A percentile compares a stretch with the other conserved stretches of the same genome.
Conservation (phyloP, 192 early-diverging fungal species). For the Diversispora epigaea region DNA sequence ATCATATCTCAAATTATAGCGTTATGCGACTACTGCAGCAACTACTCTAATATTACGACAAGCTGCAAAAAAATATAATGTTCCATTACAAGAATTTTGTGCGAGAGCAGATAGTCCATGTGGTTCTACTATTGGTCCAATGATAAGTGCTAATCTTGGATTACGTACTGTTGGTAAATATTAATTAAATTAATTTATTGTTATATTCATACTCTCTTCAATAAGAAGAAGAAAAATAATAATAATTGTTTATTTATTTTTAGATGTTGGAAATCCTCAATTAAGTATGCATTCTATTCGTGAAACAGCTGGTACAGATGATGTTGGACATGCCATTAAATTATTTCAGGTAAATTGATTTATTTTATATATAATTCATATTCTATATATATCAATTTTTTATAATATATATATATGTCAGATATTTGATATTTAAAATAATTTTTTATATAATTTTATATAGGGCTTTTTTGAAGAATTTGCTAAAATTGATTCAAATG, state of each 20-base stretch:
- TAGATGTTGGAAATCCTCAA: conserved; percentile 94
- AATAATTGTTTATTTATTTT: background rate
- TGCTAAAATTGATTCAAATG: conserved; percentile 1
- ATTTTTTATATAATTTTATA: background rate
- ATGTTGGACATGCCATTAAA: conserved; percentile 79
- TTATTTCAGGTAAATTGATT: conserved; percentile 68
- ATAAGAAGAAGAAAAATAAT: background rate
- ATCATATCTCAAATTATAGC: conserved; percentile 42
- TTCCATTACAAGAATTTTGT: conserved; percentile 88
- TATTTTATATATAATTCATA: background rate
- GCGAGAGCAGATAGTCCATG: conserved; percentile 94
- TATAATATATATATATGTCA: background rate
- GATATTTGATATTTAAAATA: background rate
- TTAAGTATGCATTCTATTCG: conserved; percentile 97
- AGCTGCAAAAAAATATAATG: conserved; percentile 70
- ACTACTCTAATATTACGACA: conserved; percentile 74
- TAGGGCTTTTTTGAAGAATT: conserved; percentile 16
- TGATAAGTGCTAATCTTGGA: conserved; percentile 91
- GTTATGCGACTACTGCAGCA: conserved; percentile 76
- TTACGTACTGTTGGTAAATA: conserved; percentile 83
- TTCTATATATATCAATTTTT: background rate
- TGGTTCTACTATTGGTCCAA: conserved; percentile 96
- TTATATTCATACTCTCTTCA: background rate
- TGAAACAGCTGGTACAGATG: conserved; percentile 85
- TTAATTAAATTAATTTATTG: background rate